Evolutionary conservation across 345 rosid genomes (phyloP).

Genomic region (Mallotus nudiflorus): DNA sequence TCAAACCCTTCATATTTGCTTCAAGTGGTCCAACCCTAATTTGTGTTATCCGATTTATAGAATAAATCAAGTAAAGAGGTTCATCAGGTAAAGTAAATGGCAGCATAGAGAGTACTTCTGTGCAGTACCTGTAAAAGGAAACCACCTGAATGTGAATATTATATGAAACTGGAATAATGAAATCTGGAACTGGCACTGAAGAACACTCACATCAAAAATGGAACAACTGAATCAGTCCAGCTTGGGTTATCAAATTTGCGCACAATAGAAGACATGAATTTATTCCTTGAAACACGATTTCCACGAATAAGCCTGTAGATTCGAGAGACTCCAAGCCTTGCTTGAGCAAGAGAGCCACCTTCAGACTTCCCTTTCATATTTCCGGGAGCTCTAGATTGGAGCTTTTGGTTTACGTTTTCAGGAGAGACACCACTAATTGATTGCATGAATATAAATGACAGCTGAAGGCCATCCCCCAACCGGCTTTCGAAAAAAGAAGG

Average conservation of each 20-base stretch:
- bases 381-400: conserved; percentile 53
- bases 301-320: conserved; percentile 97
- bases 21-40: conserved; percentile 91
- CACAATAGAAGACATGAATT: conserved; percentile 93
- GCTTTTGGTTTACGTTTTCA: conserved; percentile 42
- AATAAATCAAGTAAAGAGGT: conserved; percentile 87
- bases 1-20: conserved; percentile 83
- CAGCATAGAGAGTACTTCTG: conserved; percentile 88
- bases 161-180: conserved; percentile 1
- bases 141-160: neutral
- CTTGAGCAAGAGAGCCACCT: conserved; percentile 68
- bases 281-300: conserved; percentile 86
- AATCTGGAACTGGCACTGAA: conserved; percentile 10
- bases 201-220: conserved; percentile 80
- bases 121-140: conserved; percentile 76
- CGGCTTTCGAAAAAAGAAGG: conserved; percentile 98
- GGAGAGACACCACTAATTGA: conserved; percentile 43
- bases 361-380: conserved; percentile 64
- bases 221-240: conserved; percentile 61
- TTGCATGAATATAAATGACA: conserved; percentile 83
- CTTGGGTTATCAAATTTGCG: conserved; percentile 92
- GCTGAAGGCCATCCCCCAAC: conserved; percentile 95
- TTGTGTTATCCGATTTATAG: conserved; percentile 91
- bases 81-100: conserved; percentile 97
- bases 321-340: conserved; percentile 93